Evolutionary conservation across 2,329 filamentous ascomycete genomes (phyloP).

Genomic region (Fusarium piperis): DNA sequence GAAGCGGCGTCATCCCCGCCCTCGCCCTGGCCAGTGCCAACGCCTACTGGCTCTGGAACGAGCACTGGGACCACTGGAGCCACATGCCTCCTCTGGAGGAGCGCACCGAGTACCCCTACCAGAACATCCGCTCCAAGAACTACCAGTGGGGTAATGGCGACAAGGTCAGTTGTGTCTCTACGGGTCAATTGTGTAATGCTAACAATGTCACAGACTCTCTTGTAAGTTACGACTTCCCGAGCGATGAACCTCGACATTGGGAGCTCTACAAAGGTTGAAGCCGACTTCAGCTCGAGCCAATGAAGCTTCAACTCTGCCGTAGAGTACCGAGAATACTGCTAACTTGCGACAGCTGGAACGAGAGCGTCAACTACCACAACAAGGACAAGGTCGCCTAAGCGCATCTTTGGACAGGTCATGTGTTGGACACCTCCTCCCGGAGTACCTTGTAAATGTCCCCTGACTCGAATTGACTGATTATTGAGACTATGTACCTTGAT

Average conservation of each 20-base stretch:
- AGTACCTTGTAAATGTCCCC: slow-evolving; percentile 46
- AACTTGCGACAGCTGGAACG: slow-evolving; percentile 80
- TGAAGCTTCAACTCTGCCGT: neutral
- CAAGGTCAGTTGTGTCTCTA: slow-evolving; percentile 68
- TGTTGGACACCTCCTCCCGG: slow-evolving; percentile 40
- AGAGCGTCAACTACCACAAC: slow-evolving; percentile 96
- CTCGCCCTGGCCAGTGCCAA: slow-evolving; percentile 80
- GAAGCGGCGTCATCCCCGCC: slow-evolving; percentile 78
- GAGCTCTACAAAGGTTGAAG: slow-evolving; percentile 16
- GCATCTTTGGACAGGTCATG: slow-evolving; percentile 21
- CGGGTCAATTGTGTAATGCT: slow-evolving; percentile 29
- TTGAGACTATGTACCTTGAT: slow-evolving; percentile 10
- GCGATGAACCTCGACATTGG: neutral
- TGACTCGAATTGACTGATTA: slow-evolving; percentile 46
- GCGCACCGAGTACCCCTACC: slow-evolving; percentile 91
- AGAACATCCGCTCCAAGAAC: slow-evolving; percentile 98
- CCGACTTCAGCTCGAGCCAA: neutral
- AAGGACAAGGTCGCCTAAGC: slow-evolving; percentile 74
- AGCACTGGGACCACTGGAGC: slow-evolving; percentile 96
- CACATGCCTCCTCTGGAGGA: slow-evolving; percentile 91
- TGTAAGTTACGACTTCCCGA: slow-evolving; percentile 44
- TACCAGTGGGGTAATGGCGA: slow-evolving; percentile 95
- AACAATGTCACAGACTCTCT: slow-evolving; percentile 62
- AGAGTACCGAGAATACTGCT: slow-evolving; percentile 16
- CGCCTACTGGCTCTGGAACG: slow-evolving; percentile 89